Conservation (phyloP, 1,139 yeast species). For the Yamadazyma trypodendri region DNA sequence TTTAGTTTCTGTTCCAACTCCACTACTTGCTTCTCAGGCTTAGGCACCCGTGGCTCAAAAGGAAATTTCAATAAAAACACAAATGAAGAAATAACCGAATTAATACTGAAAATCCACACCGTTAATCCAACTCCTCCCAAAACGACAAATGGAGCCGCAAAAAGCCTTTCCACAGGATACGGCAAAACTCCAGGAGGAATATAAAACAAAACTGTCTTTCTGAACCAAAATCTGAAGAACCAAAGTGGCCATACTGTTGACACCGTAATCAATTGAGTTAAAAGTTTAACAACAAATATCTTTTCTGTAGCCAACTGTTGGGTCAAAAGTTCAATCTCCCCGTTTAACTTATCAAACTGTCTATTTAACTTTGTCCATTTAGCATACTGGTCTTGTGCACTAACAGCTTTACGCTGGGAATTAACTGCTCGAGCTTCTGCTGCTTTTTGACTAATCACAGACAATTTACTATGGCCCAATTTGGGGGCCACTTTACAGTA, state of each 20-base stretch:
- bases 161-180: constrained; percentile 49
- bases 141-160: constrained; percentile 62
- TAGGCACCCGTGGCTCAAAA: constrained; percentile 22
- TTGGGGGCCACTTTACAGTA: constrained; percentile 37
- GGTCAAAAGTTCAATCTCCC: constrained; percentile 48
- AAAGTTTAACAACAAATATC: constrained; percentile 32
- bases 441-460: constrained; percentile 37
- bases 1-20: too few relatives aligned
- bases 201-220: constrained; percentile 60
- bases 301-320: constrained; percentile 36
- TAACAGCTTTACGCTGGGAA: constrained; percentile 56
- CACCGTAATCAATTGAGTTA: constrained; percentile 26
- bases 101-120: constrained; percentile 47
- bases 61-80: constrained; percentile 30
- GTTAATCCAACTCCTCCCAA: constrained; percentile 54
- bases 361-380: constrained; percentile 93
- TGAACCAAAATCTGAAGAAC: constrained; percentile 52
- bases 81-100: constrained; percentile 29
- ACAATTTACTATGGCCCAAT: constrained; percentile 29
- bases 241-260: constrained; percentile 46
- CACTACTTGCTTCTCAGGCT: constrained; percentile 18
- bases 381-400: constrained; percentile 94
- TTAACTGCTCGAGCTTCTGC: constrained; percentile 47
- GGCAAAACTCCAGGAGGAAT: constrained; percentile 64
- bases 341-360: constrained; percentile 55